Evolutionary conservation across 2,329 filamentous ascomycete genomes (phyloP).

Genomic region (Penicillium sp.): DNA sequence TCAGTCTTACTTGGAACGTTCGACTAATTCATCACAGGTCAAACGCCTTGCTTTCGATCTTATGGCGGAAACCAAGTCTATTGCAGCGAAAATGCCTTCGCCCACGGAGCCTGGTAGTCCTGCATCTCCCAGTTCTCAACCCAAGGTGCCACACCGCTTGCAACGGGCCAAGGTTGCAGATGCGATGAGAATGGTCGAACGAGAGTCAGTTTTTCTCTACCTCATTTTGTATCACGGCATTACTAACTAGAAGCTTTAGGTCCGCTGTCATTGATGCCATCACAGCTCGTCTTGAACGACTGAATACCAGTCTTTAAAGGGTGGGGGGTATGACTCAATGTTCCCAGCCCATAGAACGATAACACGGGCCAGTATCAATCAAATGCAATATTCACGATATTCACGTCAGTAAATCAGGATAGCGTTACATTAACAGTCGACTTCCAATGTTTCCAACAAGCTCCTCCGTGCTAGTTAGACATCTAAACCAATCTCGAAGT

Average conservation of each 20-base stretch:
- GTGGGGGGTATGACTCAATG: not conserved
- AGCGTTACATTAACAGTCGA: not conserved
- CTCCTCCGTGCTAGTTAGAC: not conserved
- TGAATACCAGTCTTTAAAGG: conserved; percentile 35
- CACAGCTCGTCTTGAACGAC: conserved; percentile 40
- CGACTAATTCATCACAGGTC: conserved; percentile 31
- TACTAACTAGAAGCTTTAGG: conserved; percentile 23
- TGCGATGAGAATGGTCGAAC: conserved; percentile 51
- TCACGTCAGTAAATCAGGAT: not conserved
- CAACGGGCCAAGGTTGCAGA: conserved; percentile 48
- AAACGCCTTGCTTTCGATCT: conserved; percentile 40
- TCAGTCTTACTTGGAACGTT: not conserved
- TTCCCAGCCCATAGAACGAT: not conserved
- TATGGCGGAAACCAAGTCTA: conserved; percentile 36
- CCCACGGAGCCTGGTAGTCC: conserved; percentile 28
- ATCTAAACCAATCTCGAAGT: not conserved
- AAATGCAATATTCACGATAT: not conserved
- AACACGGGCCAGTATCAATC: not conserved
- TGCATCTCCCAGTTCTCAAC: conserved; percentile 29
- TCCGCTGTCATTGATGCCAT: conserved; percentile 46
- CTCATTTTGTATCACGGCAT: not conserved
- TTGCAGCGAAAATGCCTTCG: conserved; percentile 29
- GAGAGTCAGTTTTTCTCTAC: conserved; percentile 39
- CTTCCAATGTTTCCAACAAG: not conserved
- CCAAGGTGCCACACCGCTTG: conserved; percentile 41